Evolutionary conservation across 805 yeast genomes (phyloP).

Genomic region (Candida takata): DNA sequence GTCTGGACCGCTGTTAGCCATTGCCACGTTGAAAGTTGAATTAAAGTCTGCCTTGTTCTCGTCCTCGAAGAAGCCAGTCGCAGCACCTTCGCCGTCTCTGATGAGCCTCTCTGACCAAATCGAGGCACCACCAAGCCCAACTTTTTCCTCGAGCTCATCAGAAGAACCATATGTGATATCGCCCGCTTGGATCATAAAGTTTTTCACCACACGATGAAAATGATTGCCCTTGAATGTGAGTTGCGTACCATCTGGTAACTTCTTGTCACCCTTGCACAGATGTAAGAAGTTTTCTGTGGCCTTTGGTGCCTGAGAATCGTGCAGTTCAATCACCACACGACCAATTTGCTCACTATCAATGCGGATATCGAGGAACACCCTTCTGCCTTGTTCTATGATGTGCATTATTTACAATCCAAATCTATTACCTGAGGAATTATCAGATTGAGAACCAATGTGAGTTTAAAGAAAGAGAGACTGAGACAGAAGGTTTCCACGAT

Average conservation of each 20-base stretch:
- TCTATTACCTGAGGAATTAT: too few species aligned
- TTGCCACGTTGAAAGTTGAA: slow-evolving; percentile 45
- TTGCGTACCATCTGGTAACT: slow-evolving; percentile 14
- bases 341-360: slow-evolving; percentile 41
- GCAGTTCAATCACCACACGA: slow-evolving; percentile 54
- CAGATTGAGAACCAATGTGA: too few species aligned
- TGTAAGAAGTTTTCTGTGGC: slow-evolving; percentile 44
- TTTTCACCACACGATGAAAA: slow-evolving; percentile 60
- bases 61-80: slow-evolving; percentile 40
- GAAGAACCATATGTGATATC: slow-evolving; percentile 40
- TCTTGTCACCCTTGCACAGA: slow-evolving; percentile 35
- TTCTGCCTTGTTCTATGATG: too few species aligned
- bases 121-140: slow-evolving; percentile 41
- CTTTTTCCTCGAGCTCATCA: slow-evolving; percentile 19
- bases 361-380: slow-evolving; percentile 44
- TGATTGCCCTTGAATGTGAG: slow-evolving; percentile 36
- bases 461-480: too few species aligned
- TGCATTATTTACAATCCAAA: too few species aligned
- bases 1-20: slow-evolving; percentile 53
- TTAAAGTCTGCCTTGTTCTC: slow-evolving; percentile 46
- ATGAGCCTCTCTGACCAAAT: slow-evolving; percentile 23
- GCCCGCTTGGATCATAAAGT: slow-evolving; percentile 68
- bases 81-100: slow-evolving; percentile 17
- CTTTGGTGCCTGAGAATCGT: slow-evolving; percentile 44
- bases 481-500: too few species aligned